Evolutionary conservation across 768 basidiomycete species (phyloP), one percentile per base, ranked within the genome.

Genomic region (Xerocomellus intermedius): DNA sequence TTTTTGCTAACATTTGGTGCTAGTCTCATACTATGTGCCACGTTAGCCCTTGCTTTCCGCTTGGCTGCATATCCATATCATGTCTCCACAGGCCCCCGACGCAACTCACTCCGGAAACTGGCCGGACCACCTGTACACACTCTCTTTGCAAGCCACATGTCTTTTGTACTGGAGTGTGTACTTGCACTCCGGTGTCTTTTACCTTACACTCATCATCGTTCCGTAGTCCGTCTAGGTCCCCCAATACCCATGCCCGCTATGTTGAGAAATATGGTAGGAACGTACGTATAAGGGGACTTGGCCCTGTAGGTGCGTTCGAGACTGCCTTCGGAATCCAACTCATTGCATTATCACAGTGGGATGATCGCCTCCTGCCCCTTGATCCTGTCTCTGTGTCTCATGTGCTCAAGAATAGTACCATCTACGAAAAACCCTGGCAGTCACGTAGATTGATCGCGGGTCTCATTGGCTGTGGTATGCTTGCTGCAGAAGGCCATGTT

Each of bases 341-440:
- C 50, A 68, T 30, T 1, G 24, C 33, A 17, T 24, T 5, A 19
- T 38, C 26, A 36, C 54, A 92, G 89, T 89, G 85, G 82, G 90
- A 89, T 56, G 78, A 84, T 39, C 84, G 94, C 35, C 81, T 96
- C 1, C 75, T 92, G 51, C 90, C 91, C 1, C 76, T 92, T 41
- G 94, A 96, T 65, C 89, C 92, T 5, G 68, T 80, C 22, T 87
- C 93, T 0, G 67, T 95, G 32, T 70, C 79, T 12, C 85, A 95
- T 64, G 79, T 96, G 37, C 74, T 94, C 47, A 86, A 87, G 63
- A 81, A 91, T 53, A 77, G 84, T 14, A 76, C 79, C 38, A 75
- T 84, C 36, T 94, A 91, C 64, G 87, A 91, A 66, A 96, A 96
- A 67, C 91, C 94, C 10, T 86, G 82, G 81, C 83, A 85, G 58